A percentile compares a stretch with the other conserved stretches of the same genome.
Evolutionary conservation across 2,329 filamentous ascomycete species (phyloP).

Genomic region (Fusarium marasasianum): DNA sequence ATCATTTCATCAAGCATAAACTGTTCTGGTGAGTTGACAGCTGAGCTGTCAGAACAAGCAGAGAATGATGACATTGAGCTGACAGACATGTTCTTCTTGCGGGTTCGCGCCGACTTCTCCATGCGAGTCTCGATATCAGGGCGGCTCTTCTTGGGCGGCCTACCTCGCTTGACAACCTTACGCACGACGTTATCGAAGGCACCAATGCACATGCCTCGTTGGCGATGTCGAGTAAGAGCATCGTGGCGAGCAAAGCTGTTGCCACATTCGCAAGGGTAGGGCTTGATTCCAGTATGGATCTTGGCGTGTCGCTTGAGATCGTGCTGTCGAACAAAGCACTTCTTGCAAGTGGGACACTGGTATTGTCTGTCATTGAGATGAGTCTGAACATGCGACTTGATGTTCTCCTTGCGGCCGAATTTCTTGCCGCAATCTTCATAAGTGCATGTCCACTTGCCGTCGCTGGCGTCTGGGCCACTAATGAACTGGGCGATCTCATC

Average conservation of each 20-base stretch:
- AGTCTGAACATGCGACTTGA: slow-evolving; percentile 97
- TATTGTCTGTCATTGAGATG: slow-evolving; percentile 97
- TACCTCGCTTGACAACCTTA: slow-evolving; percentile 69
- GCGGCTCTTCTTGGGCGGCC: slow-evolving; percentile 67
- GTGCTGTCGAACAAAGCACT: slow-evolving; percentile 96
- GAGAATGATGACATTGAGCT: slow-evolving; percentile 64
- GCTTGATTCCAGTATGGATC: slow-evolving; percentile 96
- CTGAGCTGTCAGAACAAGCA: slow-evolving; percentile 66
- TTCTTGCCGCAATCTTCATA: slow-evolving; percentile 83
- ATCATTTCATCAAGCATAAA: slow-evolving; percentile 61
- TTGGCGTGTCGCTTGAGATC: slow-evolving; percentile 97
- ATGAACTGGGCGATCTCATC: slow-evolving; percentile 86
- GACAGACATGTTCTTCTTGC: slow-evolving; percentile 64
- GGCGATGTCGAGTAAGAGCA: slow-evolving; percentile 90
- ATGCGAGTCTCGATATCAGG: slow-evolving; percentile 65
- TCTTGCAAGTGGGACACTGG: slow-evolving; percentile 90
- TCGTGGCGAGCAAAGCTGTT: slow-evolving; percentile 96
- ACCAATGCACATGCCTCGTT: slow-evolving; percentile 95
- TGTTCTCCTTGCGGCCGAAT: slow-evolving; percentile 98
- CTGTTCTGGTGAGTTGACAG: slow-evolving; percentile 61
- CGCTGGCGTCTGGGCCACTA: slow-evolving; percentile 73
- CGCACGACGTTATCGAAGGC: slow-evolving; percentile 82
- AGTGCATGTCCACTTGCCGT: slow-evolving; percentile 83
- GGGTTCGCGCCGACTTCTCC: slow-evolving; percentile 64
- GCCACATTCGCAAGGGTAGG: slow-evolving; percentile 92